Evolutionary conservation across 345 rosid genomes (phyloP).

Genomic region (Eutrema japonicum): DNA sequence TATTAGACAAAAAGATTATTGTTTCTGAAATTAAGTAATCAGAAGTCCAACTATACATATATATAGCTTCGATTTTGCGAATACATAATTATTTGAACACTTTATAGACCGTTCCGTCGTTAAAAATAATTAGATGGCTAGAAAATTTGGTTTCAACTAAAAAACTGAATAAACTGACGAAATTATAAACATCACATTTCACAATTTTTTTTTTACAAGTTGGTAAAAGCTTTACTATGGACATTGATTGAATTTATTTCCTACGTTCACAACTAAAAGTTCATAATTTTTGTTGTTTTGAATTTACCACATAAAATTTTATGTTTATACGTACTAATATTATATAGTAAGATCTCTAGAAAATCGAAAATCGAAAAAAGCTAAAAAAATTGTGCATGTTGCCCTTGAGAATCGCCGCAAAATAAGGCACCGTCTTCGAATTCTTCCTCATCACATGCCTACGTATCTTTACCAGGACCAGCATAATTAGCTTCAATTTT

Average conservation of each 20-base stretch:
- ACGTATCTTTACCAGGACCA: conserved; percentile 34
- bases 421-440: conserved; percentile 60
- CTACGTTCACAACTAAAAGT: background rate
- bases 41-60: background rate
- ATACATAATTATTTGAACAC: background rate
- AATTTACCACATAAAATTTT: background rate
- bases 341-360: conserved; percentile 11
- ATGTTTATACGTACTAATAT: conserved; percentile 3
- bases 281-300: background rate
- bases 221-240: background rate
- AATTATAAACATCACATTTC: background rate
- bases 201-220: no score
- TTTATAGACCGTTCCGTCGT: background rate
- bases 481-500: conserved; percentile 27
- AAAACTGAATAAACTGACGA: background rate
- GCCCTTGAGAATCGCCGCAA: conserved; percentile 64
- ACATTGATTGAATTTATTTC: background rate
- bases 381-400: conserved; percentile 36
- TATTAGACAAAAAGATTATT: no score
- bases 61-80: background rate
- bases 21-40: background rate
- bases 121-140: background rate
- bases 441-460: conserved; percentile 52
- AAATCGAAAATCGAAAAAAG: background rate
- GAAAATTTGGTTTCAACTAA: background rate